Base-by-base conservation (phyloP, 345 rosid species). In the Reutealis trisperma region DNA sequence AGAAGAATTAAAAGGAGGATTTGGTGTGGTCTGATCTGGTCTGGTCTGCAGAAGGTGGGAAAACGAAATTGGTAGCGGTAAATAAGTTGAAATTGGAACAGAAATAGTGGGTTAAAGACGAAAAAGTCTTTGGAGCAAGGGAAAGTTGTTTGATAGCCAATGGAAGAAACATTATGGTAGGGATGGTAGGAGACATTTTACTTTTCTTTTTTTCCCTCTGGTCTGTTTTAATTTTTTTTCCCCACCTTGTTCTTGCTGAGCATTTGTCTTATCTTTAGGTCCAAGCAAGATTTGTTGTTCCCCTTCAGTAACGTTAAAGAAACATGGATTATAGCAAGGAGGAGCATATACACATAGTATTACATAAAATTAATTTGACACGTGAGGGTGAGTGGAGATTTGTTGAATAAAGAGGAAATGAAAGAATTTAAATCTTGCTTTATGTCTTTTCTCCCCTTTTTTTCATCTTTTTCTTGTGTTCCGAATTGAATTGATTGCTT, bases 111-210 rank as follows among this genome's bases (percentile, higher is more conserved):
- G 32, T 16, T 45, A 69, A 61, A 71, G 82, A 68, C 72, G 57
- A 45, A 71, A 81, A 82, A 70, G 89, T 82, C 82, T 8, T 87
- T 78, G 87, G 81, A 79, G 83, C 77, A 67, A 83, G 84, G 41
- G 79, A 87, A 87, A 87, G 67, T 47, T 22, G 30, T 25, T 41
- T 51, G 73, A 74, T 64, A 64, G 41, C 71, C 69, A 75, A 77
- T 81, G 60, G 67, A 78, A 79, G 80, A 85, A 86, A 81, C 83
- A 59, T 70, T 2, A 49, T 61, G 89, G 91, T 85, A 84, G 87
- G 85, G 86, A 68, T 62, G 85, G 87, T 83, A 83, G 93, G 93
- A 83, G 34, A 88, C 91, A 88, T 75, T 25, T 47, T 52, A 0
- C 79, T 76, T 84, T 85, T 63, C 45, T 63, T 77, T 81, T 80